A percentile compares a stretch with the other conserved stretches of the same genome.
Conservation (phyloP, 345 rosid species). For the Boechera retrofracta region DNA sequence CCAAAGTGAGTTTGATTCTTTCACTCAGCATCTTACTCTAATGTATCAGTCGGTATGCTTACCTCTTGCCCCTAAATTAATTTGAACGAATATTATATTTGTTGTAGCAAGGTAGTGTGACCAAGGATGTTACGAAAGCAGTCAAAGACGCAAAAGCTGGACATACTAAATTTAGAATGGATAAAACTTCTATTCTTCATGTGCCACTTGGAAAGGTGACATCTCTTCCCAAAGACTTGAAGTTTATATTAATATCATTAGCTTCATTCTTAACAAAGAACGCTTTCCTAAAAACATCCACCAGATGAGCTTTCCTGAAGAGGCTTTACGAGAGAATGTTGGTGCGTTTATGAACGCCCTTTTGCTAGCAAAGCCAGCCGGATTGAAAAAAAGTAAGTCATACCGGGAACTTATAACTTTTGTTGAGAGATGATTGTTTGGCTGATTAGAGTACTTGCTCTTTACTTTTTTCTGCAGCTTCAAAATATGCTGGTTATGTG, state of each 20-base stretch:
- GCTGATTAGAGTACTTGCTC: conserved; percentile 20
- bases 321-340: conserved; percentile 73
- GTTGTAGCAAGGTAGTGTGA: conserved; percentile 86
- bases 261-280: conserved; percentile 23
- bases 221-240: conserved; percentile 13
- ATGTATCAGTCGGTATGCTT: neutral
- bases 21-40: conserved; percentile 11
- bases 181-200: conserved; percentile 88
- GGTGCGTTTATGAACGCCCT: conserved; percentile 95
- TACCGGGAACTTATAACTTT: neutral
- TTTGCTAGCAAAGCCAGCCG: conserved; percentile 90
- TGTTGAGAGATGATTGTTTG: conserved; percentile 4
- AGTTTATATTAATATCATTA: conserved; percentile 15
- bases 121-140: conserved; percentile 72
- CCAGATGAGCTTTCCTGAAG: conserved; percentile 79
- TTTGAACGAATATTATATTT: conserved; percentile 26
- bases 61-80: conserved; percentile 4
- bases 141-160: conserved; percentile 80
- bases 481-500: conserved; percentile 94
- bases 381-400: conserved; percentile 81
- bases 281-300: neutral
- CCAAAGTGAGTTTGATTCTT: conserved; percentile 61
- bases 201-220: conserved; percentile 91
- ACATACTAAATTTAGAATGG: conserved; percentile 86
- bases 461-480: conserved; percentile 55